These are phyloP conservation scores for Endotrypanum monterogeii DNA, from an alignment of 208 protist genomes.

Conservation along the genomic window DNA sequence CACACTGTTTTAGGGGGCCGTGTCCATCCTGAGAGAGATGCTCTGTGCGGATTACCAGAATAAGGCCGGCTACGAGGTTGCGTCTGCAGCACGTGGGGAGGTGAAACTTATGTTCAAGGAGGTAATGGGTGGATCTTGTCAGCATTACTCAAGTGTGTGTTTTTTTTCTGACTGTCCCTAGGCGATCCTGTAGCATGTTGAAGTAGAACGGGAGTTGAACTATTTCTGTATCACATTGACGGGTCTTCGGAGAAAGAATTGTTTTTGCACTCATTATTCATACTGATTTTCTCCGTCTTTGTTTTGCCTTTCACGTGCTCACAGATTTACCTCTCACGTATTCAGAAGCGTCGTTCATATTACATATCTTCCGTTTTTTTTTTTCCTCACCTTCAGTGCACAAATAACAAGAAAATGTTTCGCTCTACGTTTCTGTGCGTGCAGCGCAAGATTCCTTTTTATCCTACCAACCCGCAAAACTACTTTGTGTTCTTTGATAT, in stretches of 20 bases:
- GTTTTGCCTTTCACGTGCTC: not conserved
- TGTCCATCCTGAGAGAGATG: not conserved
- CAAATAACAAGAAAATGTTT: conserved; percentile 9
- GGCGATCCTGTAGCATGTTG: not conserved
- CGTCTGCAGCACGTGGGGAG: not conserved
- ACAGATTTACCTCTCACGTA: not conserved
- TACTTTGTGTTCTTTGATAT: conserved; percentile 94
- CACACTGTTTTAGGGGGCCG: not conserved
- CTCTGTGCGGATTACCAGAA: not conserved
- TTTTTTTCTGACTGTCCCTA: not conserved
- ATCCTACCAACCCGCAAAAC: conserved; percentile 80
- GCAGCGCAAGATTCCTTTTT: conserved; percentile 79
- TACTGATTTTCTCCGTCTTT: not conserved
- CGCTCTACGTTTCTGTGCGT: conserved; percentile 45
- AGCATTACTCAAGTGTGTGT: not conserved
- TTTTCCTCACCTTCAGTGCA: conserved; percentile 3
- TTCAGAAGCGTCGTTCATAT: conserved; percentile 1
- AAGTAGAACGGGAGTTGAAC: not conserved
- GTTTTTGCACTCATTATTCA: not conserved
- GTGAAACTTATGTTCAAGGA: too few relatives aligned
- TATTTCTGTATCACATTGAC: not conserved
- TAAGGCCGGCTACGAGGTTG: not conserved
- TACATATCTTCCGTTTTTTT: conserved; percentile 1
- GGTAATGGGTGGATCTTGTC: not conserved
- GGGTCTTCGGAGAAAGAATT: not conserved